Base-by-base conservation (phyloP, 2,329 filamentous ascomycete species). In the Dryadomyces quercivorus region DNA sequence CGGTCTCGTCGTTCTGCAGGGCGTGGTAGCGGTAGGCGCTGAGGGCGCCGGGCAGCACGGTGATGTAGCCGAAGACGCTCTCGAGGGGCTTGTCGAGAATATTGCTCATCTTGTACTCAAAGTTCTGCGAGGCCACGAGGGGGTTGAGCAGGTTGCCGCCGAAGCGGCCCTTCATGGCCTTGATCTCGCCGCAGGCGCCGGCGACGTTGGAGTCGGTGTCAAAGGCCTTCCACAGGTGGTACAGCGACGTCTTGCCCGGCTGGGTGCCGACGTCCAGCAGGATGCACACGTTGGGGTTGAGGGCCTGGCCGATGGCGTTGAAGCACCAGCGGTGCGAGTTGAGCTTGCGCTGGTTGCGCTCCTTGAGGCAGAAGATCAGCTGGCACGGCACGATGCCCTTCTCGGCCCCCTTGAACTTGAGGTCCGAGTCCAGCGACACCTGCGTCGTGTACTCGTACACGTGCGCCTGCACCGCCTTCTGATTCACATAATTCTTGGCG, bases 101-200 rank as follows among this genome's bases (percentile, higher is more conserved):
- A 63, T 98, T 98, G 44, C 90, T 95, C 89, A 98, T 96, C 70
- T 98, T 98, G 75, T 98, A 98, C 73, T 98, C 93, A 61, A 98
- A 98, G 67, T 98, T 98, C 64, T 98, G 93, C 48, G 90, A 95
- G 0, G 93, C 93, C 16, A 98, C 92, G 6, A 98, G 76, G 0
- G 93, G 93, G 63, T 98, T 98, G 48, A 98, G 74, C 16, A 98
- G 76, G 59, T 92, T 89, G 5, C 82, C 74, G 65, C 89, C 91
- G 22, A 80, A 83, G 61, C 85, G 88, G 8, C 93, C 93, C 68
- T 96, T 95, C 71, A 95, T 95, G 0, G 93, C 93, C 67, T 92
- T 95, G 69, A 98, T 98, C 69, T 98, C 93, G 61, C 93, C 93
- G 59, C 93, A 96, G 26, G 93, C 93, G 50, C 93, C 94, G 0